Evolutionary conservation across 2,329 filamentous ascomycete genomes (phyloP).

Genomic region (Ceratocystis colombiana): DNA sequence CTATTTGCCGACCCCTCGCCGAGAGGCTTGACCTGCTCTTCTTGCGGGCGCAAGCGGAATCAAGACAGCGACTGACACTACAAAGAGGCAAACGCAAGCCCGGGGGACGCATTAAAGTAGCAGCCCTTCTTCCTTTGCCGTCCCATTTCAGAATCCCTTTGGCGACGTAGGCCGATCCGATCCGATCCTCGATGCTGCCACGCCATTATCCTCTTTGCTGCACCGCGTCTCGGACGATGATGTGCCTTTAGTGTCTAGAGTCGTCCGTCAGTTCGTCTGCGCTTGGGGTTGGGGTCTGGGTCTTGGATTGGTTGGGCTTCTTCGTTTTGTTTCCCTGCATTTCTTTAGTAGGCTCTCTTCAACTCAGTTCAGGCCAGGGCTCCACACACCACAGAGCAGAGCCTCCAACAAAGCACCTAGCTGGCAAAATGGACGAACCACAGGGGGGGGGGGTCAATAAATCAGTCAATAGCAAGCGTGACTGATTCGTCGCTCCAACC

Average conservation of each 20-base stretch:
- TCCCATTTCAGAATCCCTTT: too few species aligned
- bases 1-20: too few species aligned
- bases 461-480: neutral
- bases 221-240: too few species aligned
- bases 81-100: neutral
- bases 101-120: neutral
- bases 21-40: too few species aligned
- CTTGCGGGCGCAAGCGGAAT: conserved; percentile 8
- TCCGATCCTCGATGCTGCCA: too few species aligned
- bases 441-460: neutral
- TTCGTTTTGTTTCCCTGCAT: conserved; percentile 12
- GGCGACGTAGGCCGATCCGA: too few species aligned
- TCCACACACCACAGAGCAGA: neutral
- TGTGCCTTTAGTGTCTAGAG: too few species aligned
- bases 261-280: too few species aligned
- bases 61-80: neutral
- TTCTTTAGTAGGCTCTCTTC: neutral
- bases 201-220: too few species aligned
- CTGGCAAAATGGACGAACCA: neutral
- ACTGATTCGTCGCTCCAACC: neutral
- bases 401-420: neutral
- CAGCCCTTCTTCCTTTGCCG: neutral
- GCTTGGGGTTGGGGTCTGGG: too few species aligned
- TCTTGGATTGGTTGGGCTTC: neutral
- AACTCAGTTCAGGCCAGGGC: neutral